These are phyloP conservation scores for Sugiyamaella neomexicana DNA, from an alignment of 1,139 yeast species.

Conservation along the genomic window DNA sequence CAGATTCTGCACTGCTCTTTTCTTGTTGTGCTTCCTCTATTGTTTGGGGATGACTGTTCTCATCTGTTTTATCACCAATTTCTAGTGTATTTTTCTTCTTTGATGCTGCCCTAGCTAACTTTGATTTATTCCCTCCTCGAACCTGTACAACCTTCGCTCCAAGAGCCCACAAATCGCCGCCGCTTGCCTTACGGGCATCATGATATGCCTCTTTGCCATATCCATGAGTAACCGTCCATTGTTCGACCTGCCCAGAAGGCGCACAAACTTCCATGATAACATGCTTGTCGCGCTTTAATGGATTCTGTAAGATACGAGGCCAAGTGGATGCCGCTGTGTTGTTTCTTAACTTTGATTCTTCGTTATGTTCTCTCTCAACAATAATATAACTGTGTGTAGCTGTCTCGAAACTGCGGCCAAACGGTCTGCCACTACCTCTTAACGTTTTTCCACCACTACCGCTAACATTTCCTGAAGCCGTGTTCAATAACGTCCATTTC, in stretches of 20 bases:
- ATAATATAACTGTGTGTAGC: conserved; percentile 78
- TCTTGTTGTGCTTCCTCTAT: background rate
- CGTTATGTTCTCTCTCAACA: conserved; percentile 53
- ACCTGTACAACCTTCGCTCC: conserved; percentile 59
- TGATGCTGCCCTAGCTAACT: conserved; percentile 20
- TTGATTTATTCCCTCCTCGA: conserved; percentile 31
- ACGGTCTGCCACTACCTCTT: conserved; percentile 72
- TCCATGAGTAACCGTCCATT: conserved; percentile 85
- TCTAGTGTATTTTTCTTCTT: conserved; percentile 11
- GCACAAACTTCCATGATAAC: conserved; percentile 80
- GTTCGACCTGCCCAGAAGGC: conserved; percentile 73
- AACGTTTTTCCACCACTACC: conserved; percentile 45
- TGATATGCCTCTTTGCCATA: conserved; percentile 74
- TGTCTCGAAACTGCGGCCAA: conserved; percentile 68
- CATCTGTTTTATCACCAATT: background rate
- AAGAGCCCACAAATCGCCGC: conserved; percentile 90
- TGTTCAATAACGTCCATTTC: conserved; percentile 52
- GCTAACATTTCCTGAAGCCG: conserved; percentile 45
- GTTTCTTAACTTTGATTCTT: conserved; percentile 2
- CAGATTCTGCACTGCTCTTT: background rate
- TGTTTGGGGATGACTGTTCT: no score
- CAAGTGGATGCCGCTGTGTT: conserved; percentile 19
- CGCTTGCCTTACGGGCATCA: conserved; percentile 80
- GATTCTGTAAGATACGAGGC: conserved; percentile 70
- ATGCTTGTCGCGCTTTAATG: conserved; percentile 79